Conservation (phyloP, 2,329 filamentous ascomycete species). For the Arthrobotrys iridis region DNA sequence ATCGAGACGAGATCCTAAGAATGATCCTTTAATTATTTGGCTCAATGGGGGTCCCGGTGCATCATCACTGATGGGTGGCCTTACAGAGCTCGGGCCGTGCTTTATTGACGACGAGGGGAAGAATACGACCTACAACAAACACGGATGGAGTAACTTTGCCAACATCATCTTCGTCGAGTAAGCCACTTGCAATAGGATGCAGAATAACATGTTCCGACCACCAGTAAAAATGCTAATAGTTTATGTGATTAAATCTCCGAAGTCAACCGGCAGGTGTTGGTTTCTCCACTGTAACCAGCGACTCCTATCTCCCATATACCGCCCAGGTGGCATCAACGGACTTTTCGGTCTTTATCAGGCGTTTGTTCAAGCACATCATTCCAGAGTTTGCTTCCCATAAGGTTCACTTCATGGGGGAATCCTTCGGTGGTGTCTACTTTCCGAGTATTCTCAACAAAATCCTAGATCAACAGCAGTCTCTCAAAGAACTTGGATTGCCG, state of each 20-base stretch:
- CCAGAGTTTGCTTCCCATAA: slow-evolving; percentile 41
- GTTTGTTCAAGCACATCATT: slow-evolving; percentile 36
- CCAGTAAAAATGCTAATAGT: neutral
- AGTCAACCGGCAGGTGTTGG: slow-evolving; percentile 46
- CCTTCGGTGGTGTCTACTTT: slow-evolving; percentile 39
- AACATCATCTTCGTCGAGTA: slow-evolving; percentile 96
- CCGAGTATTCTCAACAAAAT: slow-evolving; percentile 37
- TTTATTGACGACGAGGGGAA: slow-evolving; percentile 80
- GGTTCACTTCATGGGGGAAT: slow-evolving; percentile 43
- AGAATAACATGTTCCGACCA: neutral
- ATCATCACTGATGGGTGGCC: slow-evolving; percentile 93
- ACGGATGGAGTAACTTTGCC: slow-evolving; percentile 95
- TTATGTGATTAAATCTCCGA: neutral
- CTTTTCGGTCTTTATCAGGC: slow-evolving; percentile 38
- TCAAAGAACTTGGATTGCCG: slow-evolving; percentile 22
- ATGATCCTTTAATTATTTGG: slow-evolving; percentile 94
- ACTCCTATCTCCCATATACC: slow-evolving; percentile 39
- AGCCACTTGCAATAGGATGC: neutral
- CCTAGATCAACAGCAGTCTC: slow-evolving; percentile 28
- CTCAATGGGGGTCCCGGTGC: slow-evolving; percentile 96
- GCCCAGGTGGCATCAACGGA: slow-evolving; percentile 21
- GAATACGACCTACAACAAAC: slow-evolving; percentile 83
- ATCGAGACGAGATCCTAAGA: slow-evolving; percentile 95
- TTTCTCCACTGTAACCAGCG: slow-evolving; percentile 21
- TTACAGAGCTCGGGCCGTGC: slow-evolving; percentile 96